These are phyloP conservation scores for Acer negundo DNA, from an alignment of 345 rosid genomes.

Conservation along the genomic window DNA sequence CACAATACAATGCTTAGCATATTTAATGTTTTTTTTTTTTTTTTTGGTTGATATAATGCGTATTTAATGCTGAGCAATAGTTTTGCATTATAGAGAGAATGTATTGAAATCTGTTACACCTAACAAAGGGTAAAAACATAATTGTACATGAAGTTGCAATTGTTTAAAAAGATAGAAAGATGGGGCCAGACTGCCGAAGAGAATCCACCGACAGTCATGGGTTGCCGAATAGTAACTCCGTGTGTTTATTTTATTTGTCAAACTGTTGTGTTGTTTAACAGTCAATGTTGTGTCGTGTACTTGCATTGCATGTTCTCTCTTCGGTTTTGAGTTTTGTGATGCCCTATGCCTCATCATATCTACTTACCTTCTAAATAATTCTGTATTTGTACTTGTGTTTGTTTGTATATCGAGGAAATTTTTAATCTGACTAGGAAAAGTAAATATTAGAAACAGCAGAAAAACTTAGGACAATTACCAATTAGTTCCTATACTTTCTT, in stretches of 20 bases:
- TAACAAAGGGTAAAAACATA: background rate
- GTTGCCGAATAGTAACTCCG: background rate
- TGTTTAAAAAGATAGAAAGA: background rate
- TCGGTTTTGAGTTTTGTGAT: background rate
- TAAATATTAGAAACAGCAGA: too few species aligned
- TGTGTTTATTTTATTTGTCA: background rate
- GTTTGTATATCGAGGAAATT: background rate
- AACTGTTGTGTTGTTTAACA: background rate
- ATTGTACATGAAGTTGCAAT: background rate
- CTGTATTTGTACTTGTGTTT: background rate
- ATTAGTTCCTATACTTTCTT: too few species aligned
- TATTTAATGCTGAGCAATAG: background rate
- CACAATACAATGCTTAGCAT: too few species aligned
- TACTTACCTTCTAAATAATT: background rate
- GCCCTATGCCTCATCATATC: background rate
- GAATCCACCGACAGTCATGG: background rate
- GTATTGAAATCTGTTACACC: background rate
- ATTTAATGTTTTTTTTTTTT: too few species aligned
- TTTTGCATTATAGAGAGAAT: background rate
- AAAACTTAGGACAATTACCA: too few species aligned
- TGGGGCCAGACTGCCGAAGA: background rate
- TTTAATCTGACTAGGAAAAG: background rate
- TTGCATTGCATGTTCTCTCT: background rate
- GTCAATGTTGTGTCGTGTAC: background rate
- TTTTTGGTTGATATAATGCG: background rate